Conservation (phyloP, 164 flowering plant species). For the Nelumbo lutea region DNA sequence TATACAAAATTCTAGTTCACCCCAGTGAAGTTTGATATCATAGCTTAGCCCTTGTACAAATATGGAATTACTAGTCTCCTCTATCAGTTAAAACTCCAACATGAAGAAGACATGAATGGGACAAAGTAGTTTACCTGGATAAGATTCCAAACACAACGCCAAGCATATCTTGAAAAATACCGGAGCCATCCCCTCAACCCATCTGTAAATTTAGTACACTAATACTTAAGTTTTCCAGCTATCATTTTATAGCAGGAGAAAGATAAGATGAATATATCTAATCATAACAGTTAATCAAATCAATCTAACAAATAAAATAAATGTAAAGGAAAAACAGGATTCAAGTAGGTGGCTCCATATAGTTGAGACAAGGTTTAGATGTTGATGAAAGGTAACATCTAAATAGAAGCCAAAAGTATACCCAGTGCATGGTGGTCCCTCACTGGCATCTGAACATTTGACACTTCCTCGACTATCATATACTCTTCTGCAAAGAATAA, state of each 20-base stretch:
- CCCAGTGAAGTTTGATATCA: too few species aligned
- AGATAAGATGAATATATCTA: too few species aligned
- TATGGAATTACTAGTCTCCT: too few species aligned
- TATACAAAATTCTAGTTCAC: too few species aligned
- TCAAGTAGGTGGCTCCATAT: too few species aligned
- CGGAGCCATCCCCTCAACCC: slow-evolving; percentile 99
- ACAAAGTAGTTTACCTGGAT: slow-evolving; percentile 57
- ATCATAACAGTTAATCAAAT: not conserved
- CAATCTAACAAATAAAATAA: not conserved
- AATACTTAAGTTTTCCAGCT: not conserved
- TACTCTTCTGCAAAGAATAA: slow-evolving; percentile 57
- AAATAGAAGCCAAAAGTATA: slow-evolving; percentile 12
- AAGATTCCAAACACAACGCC: slow-evolving; percentile 95
- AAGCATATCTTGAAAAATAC: slow-evolving; percentile 92
- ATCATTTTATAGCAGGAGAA: too few species aligned
- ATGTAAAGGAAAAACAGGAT: not conserved
- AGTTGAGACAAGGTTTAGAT: too few species aligned
- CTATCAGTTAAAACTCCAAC: too few species aligned
- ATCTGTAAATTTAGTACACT: slow-evolving; percentile 37
- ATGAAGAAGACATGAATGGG: not conserved
- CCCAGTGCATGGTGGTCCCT: slow-evolving; percentile 98
- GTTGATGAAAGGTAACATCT: not conserved
- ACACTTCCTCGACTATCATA: slow-evolving; percentile 63
- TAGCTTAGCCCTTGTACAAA: too few species aligned
- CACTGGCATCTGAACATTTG: slow-evolving; percentile 63